These are phyloP conservation scores for Neonectria coccinea DNA, from an alignment of 2,329 filamentous ascomycete species.

Conservation along the genomic window DNA sequence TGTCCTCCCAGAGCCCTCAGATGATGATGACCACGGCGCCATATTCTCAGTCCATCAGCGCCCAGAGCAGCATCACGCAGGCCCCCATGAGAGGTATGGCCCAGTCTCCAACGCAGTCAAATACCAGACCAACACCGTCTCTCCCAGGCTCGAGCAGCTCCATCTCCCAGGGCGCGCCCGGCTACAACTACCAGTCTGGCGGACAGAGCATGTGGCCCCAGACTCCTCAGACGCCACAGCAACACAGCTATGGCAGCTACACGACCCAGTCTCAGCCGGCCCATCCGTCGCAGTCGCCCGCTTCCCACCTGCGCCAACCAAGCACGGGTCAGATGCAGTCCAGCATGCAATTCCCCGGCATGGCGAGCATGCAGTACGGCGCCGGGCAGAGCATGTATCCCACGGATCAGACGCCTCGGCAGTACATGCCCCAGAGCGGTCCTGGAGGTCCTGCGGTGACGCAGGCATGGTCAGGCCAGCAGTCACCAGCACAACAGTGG, in stretches of 20 bases:
- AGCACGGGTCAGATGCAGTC: constrained; percentile 68
- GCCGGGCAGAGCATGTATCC: constrained; percentile 69
- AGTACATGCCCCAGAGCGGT: constrained; percentile 75
- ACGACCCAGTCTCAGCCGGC: constrained; percentile 65
- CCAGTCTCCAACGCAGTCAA: constrained; percentile 67
- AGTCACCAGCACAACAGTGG: constrained; percentile 71
- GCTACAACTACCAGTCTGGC: constrained; percentile 72
- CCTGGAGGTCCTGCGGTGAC: constrained; percentile 62
- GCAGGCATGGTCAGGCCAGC: constrained; percentile 69
- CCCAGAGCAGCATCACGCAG: constrained; percentile 78
- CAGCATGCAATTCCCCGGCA: constrained; percentile 71
- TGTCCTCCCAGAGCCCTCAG: constrained; percentile 73
- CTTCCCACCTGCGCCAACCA: constrained; percentile 71
- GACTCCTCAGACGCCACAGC: constrained; percentile 71
- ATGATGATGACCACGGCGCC: constrained; percentile 73
- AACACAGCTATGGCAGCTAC: constrained; percentile 66
- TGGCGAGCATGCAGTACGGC: constrained; percentile 70
- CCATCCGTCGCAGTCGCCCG: constrained; percentile 65
- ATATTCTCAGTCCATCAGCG: constrained; percentile 78
- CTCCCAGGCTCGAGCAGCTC: constrained; percentile 64
- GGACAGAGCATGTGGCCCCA: constrained; percentile 73
- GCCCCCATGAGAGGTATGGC: constrained; percentile 78
- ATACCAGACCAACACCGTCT: constrained; percentile 73
- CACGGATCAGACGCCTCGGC: constrained; percentile 71
- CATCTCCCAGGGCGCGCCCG: constrained; percentile 64